Percentiles rank a stretch among this genome's conserved stretches.
Evolutionary conservation across 352 stramenopile species (phyloP).

Genomic region (Vaucheria bursata): DNA sequence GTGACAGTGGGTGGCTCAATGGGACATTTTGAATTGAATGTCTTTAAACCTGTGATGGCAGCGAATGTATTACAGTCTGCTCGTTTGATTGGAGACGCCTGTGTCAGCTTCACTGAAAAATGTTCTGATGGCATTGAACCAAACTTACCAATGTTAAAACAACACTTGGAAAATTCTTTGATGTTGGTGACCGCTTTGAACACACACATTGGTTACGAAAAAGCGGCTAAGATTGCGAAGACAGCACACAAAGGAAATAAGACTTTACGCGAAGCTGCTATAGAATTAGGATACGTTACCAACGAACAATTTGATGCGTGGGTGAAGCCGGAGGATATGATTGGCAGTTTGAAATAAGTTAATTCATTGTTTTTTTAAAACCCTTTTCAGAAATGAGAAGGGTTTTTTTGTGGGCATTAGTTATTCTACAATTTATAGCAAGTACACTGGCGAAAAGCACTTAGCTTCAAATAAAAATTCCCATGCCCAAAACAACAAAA

Average conservation of each 20-base stretch:
- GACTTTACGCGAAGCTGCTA: conserved; percentile 79
- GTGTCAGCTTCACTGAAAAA: conserved; percentile 73
- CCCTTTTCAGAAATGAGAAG: too few relatives aligned
- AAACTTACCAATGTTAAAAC: conserved; percentile 61
- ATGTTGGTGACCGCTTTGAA: conserved; percentile 94
- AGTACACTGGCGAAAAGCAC: too few relatives aligned
- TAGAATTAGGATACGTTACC: conserved; percentile 77
- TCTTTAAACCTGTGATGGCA: conserved; percentile 69
- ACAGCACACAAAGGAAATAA: conserved; percentile 81
- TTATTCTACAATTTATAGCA: too few relatives aligned
- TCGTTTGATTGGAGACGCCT: conserved; percentile 74
- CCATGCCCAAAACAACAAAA: too few relatives aligned
- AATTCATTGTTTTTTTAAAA: too few relatives aligned
- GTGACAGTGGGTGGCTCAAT: conserved; percentile 82
- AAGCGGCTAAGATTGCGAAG: conserved; percentile 88
- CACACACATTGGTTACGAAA: conserved; percentile 93
- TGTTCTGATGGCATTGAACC: conserved; percentile 75
- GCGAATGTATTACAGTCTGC: conserved; percentile 58
- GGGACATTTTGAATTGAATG: conserved; percentile 93
- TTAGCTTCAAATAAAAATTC: too few relatives aligned
- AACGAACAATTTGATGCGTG: conserved; percentile 86
- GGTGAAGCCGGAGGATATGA: conserved; percentile 87
- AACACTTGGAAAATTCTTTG: conserved; percentile 83
- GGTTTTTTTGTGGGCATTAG: too few relatives aligned
- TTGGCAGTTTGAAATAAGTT: conserved; percentile 62